Base-by-base conservation (phyloP, 148 eudicot genomes). In the Heliamphora exappendiculata region DNA sequence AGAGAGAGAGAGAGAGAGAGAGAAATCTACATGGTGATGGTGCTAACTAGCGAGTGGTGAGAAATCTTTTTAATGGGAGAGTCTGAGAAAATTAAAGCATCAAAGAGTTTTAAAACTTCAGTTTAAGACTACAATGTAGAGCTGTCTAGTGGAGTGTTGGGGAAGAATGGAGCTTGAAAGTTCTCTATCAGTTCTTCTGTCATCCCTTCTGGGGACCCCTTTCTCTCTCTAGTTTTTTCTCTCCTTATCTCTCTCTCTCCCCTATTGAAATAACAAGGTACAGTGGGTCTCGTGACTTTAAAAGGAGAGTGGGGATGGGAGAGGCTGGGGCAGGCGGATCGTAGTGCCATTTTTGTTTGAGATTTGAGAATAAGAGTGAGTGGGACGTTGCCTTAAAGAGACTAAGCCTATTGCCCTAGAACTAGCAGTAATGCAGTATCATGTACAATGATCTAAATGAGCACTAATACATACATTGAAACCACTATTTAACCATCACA, bases 201-300 rank as follows among this genome's bases (percentile, higher is more conserved):
- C 90, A 90, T 67, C 83, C 78, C 31, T 78, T 54, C 77, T 78
- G 72, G 70, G 78, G 84, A 80, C n/a, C n/a, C 84, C 75, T 72
- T 51, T 75, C 63, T 71, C 36, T 79, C 70, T 76, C 68, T n/a
- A n/a, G n/a, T n/a, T n/a, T n/a, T n/a, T n/a, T 74, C 65, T 76
- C 66, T 76, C 71, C n/a, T n/a, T n/a, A n/a, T 70, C 70, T 63
- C 82, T 77, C 80, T 84, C 82, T 79, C 82, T 74, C 76, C 64
- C 75, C 74, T 74, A 66, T 76, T 76, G 72, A 78, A 80, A 80
- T 70, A 67, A 81, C 79, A 78, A 71, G 78, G 68, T n/a, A 67
- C 77, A 73, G 88, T 75, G 82, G 85, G 80, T 82, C 91, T 89
- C 90, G 88, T 92, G 94, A 88, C 84, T 82, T 82, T 82, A 73